Evolutionary conservation across 805 yeast species (phyloP), one percentile per base, ranked within the genome.

Genomic region (Priceomyces medius): DNA sequence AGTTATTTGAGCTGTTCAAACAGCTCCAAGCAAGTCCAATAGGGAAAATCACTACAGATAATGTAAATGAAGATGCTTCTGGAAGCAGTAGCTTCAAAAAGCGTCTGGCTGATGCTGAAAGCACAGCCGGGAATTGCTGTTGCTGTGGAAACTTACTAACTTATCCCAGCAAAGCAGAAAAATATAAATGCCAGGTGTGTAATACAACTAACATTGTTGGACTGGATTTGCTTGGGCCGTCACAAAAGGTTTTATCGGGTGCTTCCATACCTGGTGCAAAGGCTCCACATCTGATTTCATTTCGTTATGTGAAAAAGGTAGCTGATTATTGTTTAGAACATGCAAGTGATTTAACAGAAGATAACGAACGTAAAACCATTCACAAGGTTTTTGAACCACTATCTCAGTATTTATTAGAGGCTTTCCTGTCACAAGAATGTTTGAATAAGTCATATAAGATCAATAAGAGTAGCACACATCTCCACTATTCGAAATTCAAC

Each of bases 171-270:
- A 51, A 46, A 12, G 43, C 62, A 7, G 28, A 42, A n/a, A 68
- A 68, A 42, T 81, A 77, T 54, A 73, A 76, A 43, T 86, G 95
- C 54, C 68, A 81, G 0, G 68, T 79, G 3, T 86, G 95, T 52
- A 71, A 68, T 27, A 74, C 83, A 4, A 79, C 79, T 1, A 64
- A 66, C 23, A 46, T 64, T 9, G 37, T 66, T 13, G 48, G 43
- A 7, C 12, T 28, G 14, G 23, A 35, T 31, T 13, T 35, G 23
- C 9, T 20, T 20, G 14, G n/a, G 17, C 24, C 19, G 16, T 32
- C 26, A 7, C 26, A 36, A 7, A 14, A 18, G 18, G 12, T 36
- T 28, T 18, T 33, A 14, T 52, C 53, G n/a, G 58, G 48, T 32
- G 36, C n/a, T 13, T 18, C 24, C 7, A n/a, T 4, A 9, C 14